Evolutionary conservation across 495 filamentous ascomycete species (phyloP).

Genomic region (Xylaria telfairii): DNA sequence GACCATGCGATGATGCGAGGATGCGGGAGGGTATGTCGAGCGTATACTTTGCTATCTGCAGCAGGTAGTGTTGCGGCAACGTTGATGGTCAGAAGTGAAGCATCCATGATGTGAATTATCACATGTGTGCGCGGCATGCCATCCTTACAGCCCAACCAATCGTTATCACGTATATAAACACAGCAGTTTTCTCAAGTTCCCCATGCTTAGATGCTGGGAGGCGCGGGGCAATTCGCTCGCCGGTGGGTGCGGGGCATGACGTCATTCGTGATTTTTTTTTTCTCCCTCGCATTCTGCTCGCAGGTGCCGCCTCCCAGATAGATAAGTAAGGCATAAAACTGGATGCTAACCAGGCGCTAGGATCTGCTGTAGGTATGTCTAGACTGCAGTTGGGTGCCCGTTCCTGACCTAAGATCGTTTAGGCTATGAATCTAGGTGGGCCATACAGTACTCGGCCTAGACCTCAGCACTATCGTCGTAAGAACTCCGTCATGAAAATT

Average conservation of each 20-base stretch:
- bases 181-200: too few species aligned
- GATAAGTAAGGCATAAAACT: background rate
- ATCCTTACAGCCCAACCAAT: background rate
- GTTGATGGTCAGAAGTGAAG: background rate
- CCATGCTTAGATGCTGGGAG: background rate
- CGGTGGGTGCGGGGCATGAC: slow-evolving; percentile 16
- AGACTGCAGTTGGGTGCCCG: background rate
- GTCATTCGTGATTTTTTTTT: slow-evolving; percentile 12
- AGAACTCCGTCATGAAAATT: background rate
- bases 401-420: slow-evolving; percentile 22
- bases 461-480: background rate
- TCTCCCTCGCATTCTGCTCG: too few species aligned
- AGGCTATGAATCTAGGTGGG: background rate
- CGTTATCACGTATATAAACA: background rate
- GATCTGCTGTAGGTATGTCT: background rate
- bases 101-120: background rate
- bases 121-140: background rate
- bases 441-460: background rate
- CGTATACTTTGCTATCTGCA: background rate
- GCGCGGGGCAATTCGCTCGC: background rate
- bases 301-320: too few species aligned
- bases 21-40: background rate
- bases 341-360: background rate
- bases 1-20: background rate
- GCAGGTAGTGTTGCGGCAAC: background rate